These are phyloP conservation scores for Fragaria vesca DNA, from an alignment of 306 rosid species.

Conservation along the genomic window DNA sequence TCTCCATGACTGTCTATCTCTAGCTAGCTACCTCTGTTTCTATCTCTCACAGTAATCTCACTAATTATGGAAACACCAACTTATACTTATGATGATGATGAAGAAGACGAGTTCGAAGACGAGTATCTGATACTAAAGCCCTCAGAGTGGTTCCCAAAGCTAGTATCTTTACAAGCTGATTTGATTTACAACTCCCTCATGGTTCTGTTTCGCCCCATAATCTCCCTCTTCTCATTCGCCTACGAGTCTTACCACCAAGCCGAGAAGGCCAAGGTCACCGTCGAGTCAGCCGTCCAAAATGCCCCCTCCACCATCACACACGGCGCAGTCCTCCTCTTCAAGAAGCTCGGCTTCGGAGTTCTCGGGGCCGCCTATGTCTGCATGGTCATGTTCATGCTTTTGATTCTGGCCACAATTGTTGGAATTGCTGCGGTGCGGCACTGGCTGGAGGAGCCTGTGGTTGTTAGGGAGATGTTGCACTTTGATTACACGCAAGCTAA, in stretches of 20 bases:
- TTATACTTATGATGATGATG: conserved; percentile 10
- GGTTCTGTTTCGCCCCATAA: conserved; percentile 41
- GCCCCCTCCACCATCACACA: conserved; percentile 35
- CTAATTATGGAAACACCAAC: neutral
- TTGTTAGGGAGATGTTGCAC: conserved; percentile 43
- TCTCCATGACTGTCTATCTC: neutral
- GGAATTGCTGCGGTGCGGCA: conserved; percentile 53
- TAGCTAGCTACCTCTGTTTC: neutral
- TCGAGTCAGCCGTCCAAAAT: conserved; percentile 39
- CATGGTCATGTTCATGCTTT: conserved; percentile 43
- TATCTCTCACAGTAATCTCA: neutral
- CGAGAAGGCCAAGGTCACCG: conserved; percentile 32
- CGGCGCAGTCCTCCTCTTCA: conserved; percentile 26
- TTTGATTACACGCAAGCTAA: conserved; percentile 67
- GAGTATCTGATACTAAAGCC: conserved; percentile 32
- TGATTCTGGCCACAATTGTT: conserved; percentile 40
- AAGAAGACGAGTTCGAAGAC: conserved; percentile 7
- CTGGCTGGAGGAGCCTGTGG: conserved; percentile 72
- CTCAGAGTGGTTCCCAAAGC: conserved; percentile 38
- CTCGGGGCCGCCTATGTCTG: conserved; percentile 55
- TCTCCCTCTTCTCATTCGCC: conserved; percentile 32
- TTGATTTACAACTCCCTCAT: conserved; percentile 43
- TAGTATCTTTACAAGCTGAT: conserved; percentile 43
- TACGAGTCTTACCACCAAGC: conserved; percentile 48
- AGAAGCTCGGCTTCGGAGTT: conserved; percentile 49